Conservation (phyloP, 305 asterid species). For the Fraxinus latifolia region DNA sequence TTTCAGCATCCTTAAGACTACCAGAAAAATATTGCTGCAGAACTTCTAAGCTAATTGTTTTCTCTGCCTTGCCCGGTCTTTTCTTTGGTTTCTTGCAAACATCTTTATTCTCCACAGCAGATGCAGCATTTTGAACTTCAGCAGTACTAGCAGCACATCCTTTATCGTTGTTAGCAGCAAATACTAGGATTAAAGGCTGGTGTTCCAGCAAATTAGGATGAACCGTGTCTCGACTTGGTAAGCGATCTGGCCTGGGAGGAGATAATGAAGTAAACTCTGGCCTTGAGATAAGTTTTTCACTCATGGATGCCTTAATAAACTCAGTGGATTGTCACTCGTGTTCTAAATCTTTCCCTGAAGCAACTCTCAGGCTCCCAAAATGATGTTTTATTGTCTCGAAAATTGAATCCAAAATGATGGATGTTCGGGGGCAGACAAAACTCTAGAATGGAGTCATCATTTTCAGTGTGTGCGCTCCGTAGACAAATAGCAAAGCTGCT, state of each 20-base stretch:
- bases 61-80: slow-evolving; percentile 85
- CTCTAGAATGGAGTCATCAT: slow-evolving; percentile 76
- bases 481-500: slow-evolving; percentile 78
- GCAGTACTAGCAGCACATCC: slow-evolving; percentile 14
- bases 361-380: slow-evolving; percentile 70
- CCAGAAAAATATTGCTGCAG: slow-evolving; percentile 89
- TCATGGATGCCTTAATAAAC: slow-evolving; percentile 49
- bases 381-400: slow-evolving; percentile 71
- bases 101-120: slow-evolving; percentile 40
- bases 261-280: slow-evolving; percentile 38
- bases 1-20: slow-evolving; percentile 90
- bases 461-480: slow-evolving; percentile 68
- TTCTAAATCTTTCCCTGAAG: slow-evolving; percentile 76
- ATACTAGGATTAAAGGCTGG: slow-evolving; percentile 30
- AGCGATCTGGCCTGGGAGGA: slow-evolving; percentile 36
- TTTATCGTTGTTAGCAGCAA: slow-evolving; percentile 32
- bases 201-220: slow-evolving; percentile 37
- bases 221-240: slow-evolving; percentile 34
- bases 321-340: slow-evolving; percentile 67
- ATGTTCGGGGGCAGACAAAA: slow-evolving; percentile 60
- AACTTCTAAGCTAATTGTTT: slow-evolving; percentile 79
- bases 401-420: slow-evolving; percentile 54
- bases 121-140: slow-evolving; percentile 14
- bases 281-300: slow-evolving; percentile 39
- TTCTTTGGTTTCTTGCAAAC: slow-evolving; percentile 59